Evolutionary conservation across 768 basidiomycete species (phyloP).

Genomic region (Podaxis sp.): DNA sequence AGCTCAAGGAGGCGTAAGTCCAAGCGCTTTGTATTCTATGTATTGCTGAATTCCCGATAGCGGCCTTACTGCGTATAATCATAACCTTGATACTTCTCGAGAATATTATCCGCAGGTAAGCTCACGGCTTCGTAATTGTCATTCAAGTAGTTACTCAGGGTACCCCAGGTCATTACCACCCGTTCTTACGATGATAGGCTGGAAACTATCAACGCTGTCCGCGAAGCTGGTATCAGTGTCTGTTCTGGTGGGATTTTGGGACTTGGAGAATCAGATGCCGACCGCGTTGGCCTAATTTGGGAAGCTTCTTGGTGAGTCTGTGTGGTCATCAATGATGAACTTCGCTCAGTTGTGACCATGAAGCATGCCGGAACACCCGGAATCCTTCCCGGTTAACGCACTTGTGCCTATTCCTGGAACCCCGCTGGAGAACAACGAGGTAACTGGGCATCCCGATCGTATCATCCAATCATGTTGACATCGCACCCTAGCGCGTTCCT

Average conservation of each 20-base stretch:
- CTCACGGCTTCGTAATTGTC: neutral
- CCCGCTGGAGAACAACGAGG: conserved; percentile 89
- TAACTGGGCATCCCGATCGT: conserved; percentile 40
- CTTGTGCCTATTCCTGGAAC: conserved; percentile 95
- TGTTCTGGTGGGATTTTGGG: conserved; percentile 97
- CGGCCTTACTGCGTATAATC: conserved; percentile 96
- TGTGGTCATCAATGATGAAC: neutral
- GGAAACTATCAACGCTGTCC: conserved; percentile 85
- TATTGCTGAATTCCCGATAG: conserved; percentile 33
- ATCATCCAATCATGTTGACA: conserved; percentile 29
- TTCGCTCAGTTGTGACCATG: conserved; percentile 17
- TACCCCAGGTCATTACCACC: conserved; percentile 85
- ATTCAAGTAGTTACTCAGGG: neutral
- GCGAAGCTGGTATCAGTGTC: conserved; percentile 94
- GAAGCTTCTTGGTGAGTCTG: conserved; percentile 82
- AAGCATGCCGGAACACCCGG: conserved; percentile 95
- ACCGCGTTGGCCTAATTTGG: conserved; percentile 91
- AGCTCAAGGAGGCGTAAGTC: conserved; percentile 89
- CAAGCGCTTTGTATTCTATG: neutral
- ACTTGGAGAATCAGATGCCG: conserved; percentile 86
- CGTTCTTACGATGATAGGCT: conserved; percentile 93
- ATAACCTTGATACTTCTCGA: conserved; percentile 96
- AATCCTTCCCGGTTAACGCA: conserved; percentile 98
- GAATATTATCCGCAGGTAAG: conserved; percentile 91
- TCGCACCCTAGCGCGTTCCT: conserved; percentile 60